These are phyloP conservation scores for Brassica cretica DNA, from an alignment of 345 rosid genomes.

Conservation along the genomic window DNA sequence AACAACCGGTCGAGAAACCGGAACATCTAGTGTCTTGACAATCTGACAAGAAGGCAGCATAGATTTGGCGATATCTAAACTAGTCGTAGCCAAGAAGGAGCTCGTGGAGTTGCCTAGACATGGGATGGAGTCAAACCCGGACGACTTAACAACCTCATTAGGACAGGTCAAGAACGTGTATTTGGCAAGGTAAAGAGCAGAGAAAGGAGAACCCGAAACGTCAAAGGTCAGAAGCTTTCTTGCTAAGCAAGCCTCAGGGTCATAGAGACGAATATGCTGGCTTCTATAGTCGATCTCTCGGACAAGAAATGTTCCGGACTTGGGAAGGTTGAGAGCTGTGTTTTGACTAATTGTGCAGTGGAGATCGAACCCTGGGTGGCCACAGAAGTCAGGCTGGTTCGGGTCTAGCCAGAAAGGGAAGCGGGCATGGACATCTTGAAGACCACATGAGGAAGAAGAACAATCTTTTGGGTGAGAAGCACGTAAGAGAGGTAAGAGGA, in stretches of 20 bases:
- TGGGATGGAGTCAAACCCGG: conserved; percentile 39
- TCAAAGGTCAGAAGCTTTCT: conserved; percentile 51
- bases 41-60: conserved; percentile 45
- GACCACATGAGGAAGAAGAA: conserved; percentile 42
- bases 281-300: conserved; percentile 50
- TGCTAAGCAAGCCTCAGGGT: conserved; percentile 61
- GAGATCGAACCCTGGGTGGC: conserved; percentile 57
- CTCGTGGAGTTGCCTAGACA: conserved; percentile 64
- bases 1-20: conserved; percentile 45
- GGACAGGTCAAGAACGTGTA: conserved; percentile 78
- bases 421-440: conserved; percentile 36
- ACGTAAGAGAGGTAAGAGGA: conserved; percentile 43
- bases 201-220: conserved; percentile 63
- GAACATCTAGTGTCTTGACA: conserved; percentile 42
- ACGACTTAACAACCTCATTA: conserved; percentile 37
- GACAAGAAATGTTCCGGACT: conserved; percentile 54
- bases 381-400: conserved; percentile 48
- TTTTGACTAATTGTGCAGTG: conserved; percentile 38
- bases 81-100: conserved; percentile 58
- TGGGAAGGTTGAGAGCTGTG: conserved; percentile 52
- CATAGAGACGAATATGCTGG: conserved; percentile 53
- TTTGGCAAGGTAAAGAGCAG: conserved; percentile 37
- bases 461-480: conserved; percentile 40
- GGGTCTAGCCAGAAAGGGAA: conserved; percentile 61
- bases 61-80: conserved; percentile 30